A percentile compares a stretch with the other conserved stretches of the same genome.
Conservation (phyloP, 331 rosid genomes). For the Quercus tomentella region DNA sequence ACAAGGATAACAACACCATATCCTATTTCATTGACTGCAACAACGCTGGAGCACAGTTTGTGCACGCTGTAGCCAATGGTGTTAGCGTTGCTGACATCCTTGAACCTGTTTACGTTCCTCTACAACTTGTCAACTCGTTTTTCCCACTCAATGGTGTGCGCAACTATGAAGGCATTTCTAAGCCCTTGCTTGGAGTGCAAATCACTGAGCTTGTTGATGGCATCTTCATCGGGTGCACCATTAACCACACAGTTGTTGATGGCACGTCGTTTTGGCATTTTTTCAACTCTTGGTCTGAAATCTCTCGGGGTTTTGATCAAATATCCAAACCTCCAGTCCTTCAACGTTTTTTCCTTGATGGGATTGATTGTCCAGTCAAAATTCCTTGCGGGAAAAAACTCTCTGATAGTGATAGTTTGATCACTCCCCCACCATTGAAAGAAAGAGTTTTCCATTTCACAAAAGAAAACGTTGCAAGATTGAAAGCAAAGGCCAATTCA, state of each 20-base stretch:
- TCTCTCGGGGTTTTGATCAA: not conserved
- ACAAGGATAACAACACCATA: not conserved
- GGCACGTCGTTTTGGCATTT: slow-evolving; percentile 62
- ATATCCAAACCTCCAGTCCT: not conserved
- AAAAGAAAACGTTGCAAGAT: not conserved
- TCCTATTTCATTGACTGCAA: slow-evolving; percentile 2
- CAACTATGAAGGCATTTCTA: slow-evolving; percentile 30
- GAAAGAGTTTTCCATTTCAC: slow-evolving; percentile 20
- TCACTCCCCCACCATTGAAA: not conserved
- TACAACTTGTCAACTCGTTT: not conserved
- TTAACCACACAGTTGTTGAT: slow-evolving; percentile 39
- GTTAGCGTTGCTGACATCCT: not conserved
- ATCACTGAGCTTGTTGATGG: slow-evolving; percentile 46
- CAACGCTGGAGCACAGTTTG: not conserved
- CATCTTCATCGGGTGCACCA: slow-evolving; percentile 38
- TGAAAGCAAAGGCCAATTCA: slow-evolving; percentile 23
- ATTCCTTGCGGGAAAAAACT: not conserved
- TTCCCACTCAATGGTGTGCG: not conserved
- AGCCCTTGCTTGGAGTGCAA: slow-evolving; percentile 39
- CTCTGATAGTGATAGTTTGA: no score
- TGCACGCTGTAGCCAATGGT: not conserved
- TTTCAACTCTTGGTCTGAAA: slow-evolving; percentile 35
- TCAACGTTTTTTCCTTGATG: not conserved
- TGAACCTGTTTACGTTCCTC: not conserved
- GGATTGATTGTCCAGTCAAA: slow-evolving; percentile 4